A percentile compares a stretch with the other conserved stretches of the same genome.
phyloP scores from a whole-genome alignment of 768 basidiomycete species.

The Boletus rubroflammeus region DNA sequence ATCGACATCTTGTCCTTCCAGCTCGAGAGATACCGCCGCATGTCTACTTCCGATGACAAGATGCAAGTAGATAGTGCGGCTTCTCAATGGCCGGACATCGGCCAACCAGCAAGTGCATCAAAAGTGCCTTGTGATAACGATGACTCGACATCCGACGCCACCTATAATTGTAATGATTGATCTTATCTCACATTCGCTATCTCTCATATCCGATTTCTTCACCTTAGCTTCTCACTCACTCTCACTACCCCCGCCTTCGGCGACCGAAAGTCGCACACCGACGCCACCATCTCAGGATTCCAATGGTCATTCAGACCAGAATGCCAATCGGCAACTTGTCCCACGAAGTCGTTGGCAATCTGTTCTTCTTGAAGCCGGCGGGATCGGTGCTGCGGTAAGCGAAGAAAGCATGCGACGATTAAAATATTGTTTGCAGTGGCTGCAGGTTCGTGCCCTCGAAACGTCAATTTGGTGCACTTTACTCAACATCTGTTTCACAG shows the following conservation, averaged over 20 bases:
- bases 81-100: not conserved
- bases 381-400: constrained; percentile 81
- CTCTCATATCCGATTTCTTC: not conserved
- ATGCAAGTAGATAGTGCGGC: constrained; percentile 25
- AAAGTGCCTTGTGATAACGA: not conserved
- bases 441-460: constrained; percentile 54
- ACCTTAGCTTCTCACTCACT: constrained; percentile 2
- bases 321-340: constrained; percentile 48
- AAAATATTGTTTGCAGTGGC: constrained; percentile 84
- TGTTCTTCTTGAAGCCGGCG: constrained; percentile 81
- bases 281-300: constrained; percentile 22
- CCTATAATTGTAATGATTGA: constrained; percentile 2
- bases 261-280: constrained; percentile 19
- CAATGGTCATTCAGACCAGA: constrained; percentile 15
- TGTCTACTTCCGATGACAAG: constrained; percentile 32
- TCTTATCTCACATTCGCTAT: constrained; percentile 4
- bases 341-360: constrained; percentile 84
- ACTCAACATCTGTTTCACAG: constrained; percentile 35
- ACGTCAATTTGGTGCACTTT: not conserved
- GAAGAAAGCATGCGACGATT: constrained; percentile 87
- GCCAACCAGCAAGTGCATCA: not conserved
- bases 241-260: not conserved
- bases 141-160: not conserved
- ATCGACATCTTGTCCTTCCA: constrained; percentile 16
- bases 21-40: constrained; percentile 50